Percentiles rank a stretch among this genome's conserved stretches.
These are phyloP conservation scores for Stygiomarasmius scandens DNA, from an alignment of 1,284 basidiomycete genomes.

Conservation along the genomic window DNA sequence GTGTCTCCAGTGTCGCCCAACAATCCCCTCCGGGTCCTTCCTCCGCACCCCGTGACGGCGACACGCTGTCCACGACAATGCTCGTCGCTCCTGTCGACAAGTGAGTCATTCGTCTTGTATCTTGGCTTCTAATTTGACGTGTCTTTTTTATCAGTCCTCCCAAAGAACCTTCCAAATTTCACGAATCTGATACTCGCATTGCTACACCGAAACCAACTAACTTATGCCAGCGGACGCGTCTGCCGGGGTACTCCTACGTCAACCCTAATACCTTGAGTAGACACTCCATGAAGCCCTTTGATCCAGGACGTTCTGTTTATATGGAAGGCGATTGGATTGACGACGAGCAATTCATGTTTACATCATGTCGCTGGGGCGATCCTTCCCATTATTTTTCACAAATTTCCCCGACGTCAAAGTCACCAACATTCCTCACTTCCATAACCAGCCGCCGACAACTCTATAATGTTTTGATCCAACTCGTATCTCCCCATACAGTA, in stretches of 20 bases:
- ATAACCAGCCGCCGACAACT: conserved; percentile 35
- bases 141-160: background rate
- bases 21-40: background rate
- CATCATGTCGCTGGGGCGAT: conserved; percentile 10
- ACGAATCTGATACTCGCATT: background rate
- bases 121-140: background rate
- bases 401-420: background rate
- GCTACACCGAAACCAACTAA: background rate
- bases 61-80: background rate
- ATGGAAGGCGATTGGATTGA: background rate
- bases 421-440: conserved; percentile 1
- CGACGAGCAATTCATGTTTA: conserved; percentile 1
- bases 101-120: background rate
- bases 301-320: background rate
- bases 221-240: background rate
- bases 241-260: background rate
- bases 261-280: background rate
- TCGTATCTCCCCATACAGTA: conserved; percentile 25
- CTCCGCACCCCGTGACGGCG: background rate
- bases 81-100: background rate
- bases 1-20: background rate
- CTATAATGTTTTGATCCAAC: conserved; percentile 47
- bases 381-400: background rate
- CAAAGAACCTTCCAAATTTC: background rate
- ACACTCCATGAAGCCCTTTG: background rate